Evolutionary conservation across 108 stramenopile genomes (phyloP), one percentile per base, ranked within the genome.

Genomic region (Skeletonema menzelii): DNA sequence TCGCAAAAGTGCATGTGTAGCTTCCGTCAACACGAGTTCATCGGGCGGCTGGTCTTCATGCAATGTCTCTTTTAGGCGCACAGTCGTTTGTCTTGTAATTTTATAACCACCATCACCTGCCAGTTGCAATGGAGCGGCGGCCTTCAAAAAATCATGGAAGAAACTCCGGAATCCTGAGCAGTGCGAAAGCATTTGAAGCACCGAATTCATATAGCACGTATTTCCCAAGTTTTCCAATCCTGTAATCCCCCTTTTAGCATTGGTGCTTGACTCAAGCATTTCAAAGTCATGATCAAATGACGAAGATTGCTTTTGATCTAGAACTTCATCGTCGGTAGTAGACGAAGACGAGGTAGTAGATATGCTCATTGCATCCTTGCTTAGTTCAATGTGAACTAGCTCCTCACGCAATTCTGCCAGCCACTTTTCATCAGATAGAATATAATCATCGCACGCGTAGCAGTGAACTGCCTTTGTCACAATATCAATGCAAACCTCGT

Each of bases 181-280:
- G 75, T 85, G 70, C n/a, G 79, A 84, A 13, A 95, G 70, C 60
- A 87, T 61, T 86, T 95, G 95, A 2, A 90, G 34, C 27, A 87
- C 88, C 30, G 70, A 73, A 83, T 89, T 94, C 87, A 93, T 75
- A 73, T 95, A 95, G 85, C 95, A 96, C 0, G 88, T 86, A 77
- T 94, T 95, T 6, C 95, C 95, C 34, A 96, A 79, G 82, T 96
- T 96, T 58, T 74, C 70, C 17, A 96, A 70, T 4, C 95, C 95
- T 17, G 86, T 73, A 46, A 69, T 73, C 13, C 94, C 94, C 22
- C 80, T 35, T 44, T 27, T 49, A 17, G 17, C 63, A 17, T 17
- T 15, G 2, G 59, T 11, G n/a, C n/a, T n/a, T 35, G 31, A 32
- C 15, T 44, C 59, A 22, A 75, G 40, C 44, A 82, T 77, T 65